Conservation (phyloP, 345 rosid species). For the Xanthoceras sorbifolium region DNA sequence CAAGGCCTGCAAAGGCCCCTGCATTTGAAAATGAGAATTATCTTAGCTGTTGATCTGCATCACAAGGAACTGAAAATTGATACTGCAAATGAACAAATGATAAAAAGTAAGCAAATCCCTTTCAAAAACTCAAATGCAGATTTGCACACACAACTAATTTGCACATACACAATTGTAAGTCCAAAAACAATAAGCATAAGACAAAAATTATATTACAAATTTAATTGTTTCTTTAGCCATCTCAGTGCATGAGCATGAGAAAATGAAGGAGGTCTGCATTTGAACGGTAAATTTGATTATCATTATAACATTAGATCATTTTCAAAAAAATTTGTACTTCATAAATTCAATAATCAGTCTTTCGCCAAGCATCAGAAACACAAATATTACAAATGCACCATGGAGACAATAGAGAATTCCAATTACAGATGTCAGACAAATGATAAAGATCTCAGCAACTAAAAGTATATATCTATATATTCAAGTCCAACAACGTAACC, state of each 20-base stretch:
- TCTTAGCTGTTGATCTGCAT: conserved; percentile 2
- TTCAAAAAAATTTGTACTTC: not conserved
- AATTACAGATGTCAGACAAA: not conserved
- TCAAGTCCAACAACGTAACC: conserved; percentile 10
- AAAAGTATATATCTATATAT: not conserved
- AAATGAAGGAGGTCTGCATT: not conserved
- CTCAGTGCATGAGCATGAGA: not conserved
- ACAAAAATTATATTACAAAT: not conserved
- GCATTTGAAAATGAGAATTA: conserved; percentile 39
- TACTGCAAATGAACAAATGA: not conserved
- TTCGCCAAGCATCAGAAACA: not conserved
- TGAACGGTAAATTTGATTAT: not conserved
- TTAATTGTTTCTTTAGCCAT: not conserved
- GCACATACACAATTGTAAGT: not conserved
- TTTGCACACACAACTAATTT: not conserved
- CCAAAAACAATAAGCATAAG: conserved; percentile 8
- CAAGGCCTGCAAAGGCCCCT: conserved; percentile 95
- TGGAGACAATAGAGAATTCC: not conserved
- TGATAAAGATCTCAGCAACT: not conserved
- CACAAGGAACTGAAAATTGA: conserved; percentile 7
- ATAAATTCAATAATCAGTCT: not conserved
- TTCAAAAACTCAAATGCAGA: not conserved
- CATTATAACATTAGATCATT: not conserved
- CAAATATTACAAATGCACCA: not conserved
- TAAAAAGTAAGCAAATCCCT: not conserved